Evolutionary conservation across 306 rosid species (phyloP).

Genomic region (Astragalus glycyphyllos): DNA sequence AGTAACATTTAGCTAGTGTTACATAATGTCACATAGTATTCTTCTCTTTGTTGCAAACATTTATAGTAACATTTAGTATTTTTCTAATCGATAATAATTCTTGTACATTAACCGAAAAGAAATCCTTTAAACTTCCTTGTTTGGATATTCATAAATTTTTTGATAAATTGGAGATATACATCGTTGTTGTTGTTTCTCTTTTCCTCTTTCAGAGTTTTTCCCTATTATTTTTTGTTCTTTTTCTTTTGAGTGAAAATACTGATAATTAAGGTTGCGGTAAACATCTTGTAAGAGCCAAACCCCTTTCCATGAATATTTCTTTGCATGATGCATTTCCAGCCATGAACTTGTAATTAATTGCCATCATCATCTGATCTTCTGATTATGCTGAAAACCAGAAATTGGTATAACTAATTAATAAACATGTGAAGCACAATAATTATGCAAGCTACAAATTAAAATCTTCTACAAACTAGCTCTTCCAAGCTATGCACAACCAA

Average conservation of each 20-base stretch:
- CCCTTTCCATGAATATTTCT: background rate
- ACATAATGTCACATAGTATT: no score
- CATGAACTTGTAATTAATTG: background rate
- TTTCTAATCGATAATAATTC: no score
- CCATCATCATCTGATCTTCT: background rate
- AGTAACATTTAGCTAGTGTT: no score
- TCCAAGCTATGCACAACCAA: no score
- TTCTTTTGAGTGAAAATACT: background rate
- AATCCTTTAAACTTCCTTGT: background rate
- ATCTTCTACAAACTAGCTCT: no score
- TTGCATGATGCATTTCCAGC: slow-evolving; percentile 19
- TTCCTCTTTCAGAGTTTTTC: background rate
- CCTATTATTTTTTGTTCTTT: background rate
- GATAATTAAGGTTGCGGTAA: background rate
- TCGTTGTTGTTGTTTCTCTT: background rate
- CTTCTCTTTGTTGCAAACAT: no score
- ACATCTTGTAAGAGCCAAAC: background rate
- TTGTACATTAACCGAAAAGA: no score
- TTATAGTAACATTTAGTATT: no score
- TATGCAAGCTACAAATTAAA: background rate
- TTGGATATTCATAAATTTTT: no score
- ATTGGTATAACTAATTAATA: slow-evolving; percentile 1
- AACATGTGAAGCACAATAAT: background rate
- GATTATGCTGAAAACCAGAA: slow-evolving; percentile 14
- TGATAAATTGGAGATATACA: background rate